Percentiles rank a stretch among this genome's conserved stretches.
Evolutionary conservation across 2,329 filamentous ascomycete species (phyloP).

Genomic region (Aspergillus ochraceus): DNA sequence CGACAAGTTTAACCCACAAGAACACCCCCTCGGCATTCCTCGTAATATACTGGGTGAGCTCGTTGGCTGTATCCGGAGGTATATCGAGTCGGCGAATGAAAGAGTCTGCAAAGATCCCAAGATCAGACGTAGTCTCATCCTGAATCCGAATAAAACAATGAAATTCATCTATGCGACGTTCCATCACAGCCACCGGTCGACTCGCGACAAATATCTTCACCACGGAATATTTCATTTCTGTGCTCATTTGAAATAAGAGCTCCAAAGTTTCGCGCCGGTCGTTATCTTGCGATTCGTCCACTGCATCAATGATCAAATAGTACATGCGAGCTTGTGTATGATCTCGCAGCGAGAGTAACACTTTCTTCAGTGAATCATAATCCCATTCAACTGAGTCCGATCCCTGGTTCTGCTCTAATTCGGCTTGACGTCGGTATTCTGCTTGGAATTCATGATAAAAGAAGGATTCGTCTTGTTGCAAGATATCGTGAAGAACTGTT

Average conservation of each 20-base stretch:
- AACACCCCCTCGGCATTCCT: constrained; percentile 5
- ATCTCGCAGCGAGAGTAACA: background rate
- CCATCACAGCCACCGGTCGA: background rate
- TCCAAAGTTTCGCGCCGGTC: constrained; percentile 2
- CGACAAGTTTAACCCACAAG: constrained; percentile 7
- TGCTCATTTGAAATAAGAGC: background rate
- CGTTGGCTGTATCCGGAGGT: background rate
- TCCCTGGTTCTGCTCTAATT: background rate
- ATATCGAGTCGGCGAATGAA: background rate
- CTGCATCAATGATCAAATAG: constrained; percentile 5
- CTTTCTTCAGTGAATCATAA: background rate
- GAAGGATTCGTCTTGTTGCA: background rate
- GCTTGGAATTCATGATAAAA: constrained; percentile 4
- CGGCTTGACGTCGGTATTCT: background rate
- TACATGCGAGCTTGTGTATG: background rate
- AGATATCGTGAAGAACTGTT: background rate
- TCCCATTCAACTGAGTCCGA: background rate
- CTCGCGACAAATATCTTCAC: constrained; percentile 5
- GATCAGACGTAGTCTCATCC: constrained; percentile 2
- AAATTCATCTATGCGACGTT: background rate
- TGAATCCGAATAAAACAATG: constrained; percentile 1
- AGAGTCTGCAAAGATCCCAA: background rate
- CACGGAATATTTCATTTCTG: background rate
- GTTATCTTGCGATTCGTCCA: constrained; percentile 4
- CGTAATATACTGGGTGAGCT: background rate